These are phyloP conservation scores for Vitis rotundifolia DNA, from an alignment of 164 flowering plant species.

Conservation along the genomic window DNA sequence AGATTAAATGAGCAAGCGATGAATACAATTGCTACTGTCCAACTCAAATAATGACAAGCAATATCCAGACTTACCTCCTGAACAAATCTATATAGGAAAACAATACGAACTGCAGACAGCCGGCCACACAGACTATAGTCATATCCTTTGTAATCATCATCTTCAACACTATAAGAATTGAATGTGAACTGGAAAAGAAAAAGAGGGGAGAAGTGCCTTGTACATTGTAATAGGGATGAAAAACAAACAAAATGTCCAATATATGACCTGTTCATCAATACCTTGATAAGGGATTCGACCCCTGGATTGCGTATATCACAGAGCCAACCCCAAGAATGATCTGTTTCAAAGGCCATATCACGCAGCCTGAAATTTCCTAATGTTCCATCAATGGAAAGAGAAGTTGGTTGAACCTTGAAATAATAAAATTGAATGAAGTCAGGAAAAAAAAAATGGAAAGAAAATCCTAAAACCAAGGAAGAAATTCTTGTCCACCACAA, in stretches of 20 bases:
- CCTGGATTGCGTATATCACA: constrained; percentile 95
- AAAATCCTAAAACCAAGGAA: neutral
- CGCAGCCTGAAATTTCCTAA: constrained; percentile 87
- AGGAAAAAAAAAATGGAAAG: neutral
- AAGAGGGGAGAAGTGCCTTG: neutral
- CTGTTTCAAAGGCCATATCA: constrained; percentile 77
- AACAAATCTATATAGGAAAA: constrained; percentile 91
- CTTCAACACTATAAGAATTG: constrained; percentile 79
- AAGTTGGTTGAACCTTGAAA: constrained; percentile 85
- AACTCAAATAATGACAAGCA: neutral
- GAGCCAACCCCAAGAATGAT: constrained; percentile 90
- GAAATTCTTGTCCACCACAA: neutral
- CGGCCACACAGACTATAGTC: constrained; percentile 86
- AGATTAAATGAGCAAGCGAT: neutral
- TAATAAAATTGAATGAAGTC: neutral
- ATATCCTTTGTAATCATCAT: constrained; percentile 96
- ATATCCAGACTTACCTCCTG: constrained; percentile 67
- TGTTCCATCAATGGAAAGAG: constrained; percentile 86
- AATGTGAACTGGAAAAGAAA: constrained; percentile 67
- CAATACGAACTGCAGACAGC: constrained; percentile 93
- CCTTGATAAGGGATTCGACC: constrained; percentile 91
- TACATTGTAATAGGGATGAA: neutral
- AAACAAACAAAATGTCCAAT: neutral
- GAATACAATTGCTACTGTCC: too few species aligned
- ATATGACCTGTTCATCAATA: constrained; percentile 20